These are phyloP conservation scores for Rhodotorula sphaerocarpa DNA, from an alignment of 768 basidiomycete genomes.

Conservation along the genomic window DNA sequence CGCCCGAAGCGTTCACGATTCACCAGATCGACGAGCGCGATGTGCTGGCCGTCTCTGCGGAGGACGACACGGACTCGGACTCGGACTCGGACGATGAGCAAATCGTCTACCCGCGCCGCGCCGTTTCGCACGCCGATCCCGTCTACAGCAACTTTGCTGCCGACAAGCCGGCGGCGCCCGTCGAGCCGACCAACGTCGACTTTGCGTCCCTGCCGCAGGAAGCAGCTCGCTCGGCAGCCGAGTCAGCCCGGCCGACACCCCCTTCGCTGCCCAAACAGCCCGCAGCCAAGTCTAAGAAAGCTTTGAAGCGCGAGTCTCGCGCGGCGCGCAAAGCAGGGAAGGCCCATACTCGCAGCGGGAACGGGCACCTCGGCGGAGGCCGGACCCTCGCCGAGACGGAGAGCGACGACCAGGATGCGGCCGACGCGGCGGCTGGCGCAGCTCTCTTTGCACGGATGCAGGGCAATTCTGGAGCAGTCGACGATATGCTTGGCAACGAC, in stretches of 20 bases:
- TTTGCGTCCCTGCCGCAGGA: neutral
- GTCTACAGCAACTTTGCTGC: neutral
- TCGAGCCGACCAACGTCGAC: neutral
- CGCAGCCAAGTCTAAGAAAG: constrained; percentile 18
- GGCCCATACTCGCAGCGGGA: constrained; percentile 23
- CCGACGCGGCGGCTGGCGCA: neutral
- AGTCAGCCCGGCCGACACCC: neutral
- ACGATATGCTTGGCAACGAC: constrained; percentile 25
- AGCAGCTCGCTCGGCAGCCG: neutral
- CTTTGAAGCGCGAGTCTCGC: constrained; percentile 12
- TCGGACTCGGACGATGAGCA: constrained; percentile 9
- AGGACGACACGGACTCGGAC: neutral
- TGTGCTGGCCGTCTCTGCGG: too few relatives aligned
- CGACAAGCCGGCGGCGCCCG: too few relatives aligned
- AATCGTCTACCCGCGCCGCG: constrained; percentile 14
- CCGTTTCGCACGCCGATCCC: constrained; percentile 16
- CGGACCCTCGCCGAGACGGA: constrained; percentile 9
- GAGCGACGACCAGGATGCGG: constrained; percentile 11
- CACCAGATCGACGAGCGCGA: too few relatives aligned
- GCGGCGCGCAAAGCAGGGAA: constrained; percentile 24
- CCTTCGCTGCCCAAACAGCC: neutral
- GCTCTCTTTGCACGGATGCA: constrained; percentile 14
- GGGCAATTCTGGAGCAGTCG: neutral
- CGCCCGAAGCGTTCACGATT: neutral
- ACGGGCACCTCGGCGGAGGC: constrained; percentile 2